These are phyloP conservation scores for Clonostachys byssicola DNA, from an alignment of 2,329 filamentous ascomycete species.

Conservation along the genomic window DNA sequence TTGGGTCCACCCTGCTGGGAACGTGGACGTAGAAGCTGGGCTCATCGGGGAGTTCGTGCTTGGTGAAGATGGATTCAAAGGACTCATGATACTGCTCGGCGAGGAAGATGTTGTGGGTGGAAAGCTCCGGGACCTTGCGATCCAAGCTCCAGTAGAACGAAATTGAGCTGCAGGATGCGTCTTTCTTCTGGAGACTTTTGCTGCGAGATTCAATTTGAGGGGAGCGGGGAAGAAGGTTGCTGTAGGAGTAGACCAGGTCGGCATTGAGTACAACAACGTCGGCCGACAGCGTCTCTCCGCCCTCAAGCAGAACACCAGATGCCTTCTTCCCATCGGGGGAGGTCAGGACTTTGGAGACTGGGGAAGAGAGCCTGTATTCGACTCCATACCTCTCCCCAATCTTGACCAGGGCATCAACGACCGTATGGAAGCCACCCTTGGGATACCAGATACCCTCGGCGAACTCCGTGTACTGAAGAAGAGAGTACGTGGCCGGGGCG, in stretches of 20 bases:
- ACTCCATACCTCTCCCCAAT: conserved; percentile 60
- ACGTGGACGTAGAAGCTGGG: conserved; percentile 78
- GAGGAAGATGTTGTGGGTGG: conserved; percentile 74
- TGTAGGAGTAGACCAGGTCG: conserved; percentile 72
- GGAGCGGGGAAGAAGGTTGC: conserved; percentile 57
- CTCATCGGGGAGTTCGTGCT: conserved; percentile 60
- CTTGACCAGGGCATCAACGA: conserved; percentile 59
- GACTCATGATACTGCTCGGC: conserved; percentile 67
- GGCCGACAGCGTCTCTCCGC: conserved; percentile 53
- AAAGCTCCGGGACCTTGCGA: conserved; percentile 55
- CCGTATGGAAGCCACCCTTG: conserved; percentile 63
- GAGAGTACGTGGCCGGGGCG: conserved; percentile 68
- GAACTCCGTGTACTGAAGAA: conserved; percentile 72
- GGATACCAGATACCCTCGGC: conserved; percentile 77
- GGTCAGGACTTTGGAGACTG: conserved; percentile 52
- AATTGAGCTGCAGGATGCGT: conserved; percentile 67
- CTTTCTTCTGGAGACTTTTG: conserved; percentile 35
- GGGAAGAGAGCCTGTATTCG: conserved; percentile 54
- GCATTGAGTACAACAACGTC: conserved; percentile 70
- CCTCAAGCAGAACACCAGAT: conserved; percentile 54
- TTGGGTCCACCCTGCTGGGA: conserved; percentile 63
- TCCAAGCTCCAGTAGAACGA: conserved; percentile 74
- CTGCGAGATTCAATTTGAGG: conserved; percentile 30
- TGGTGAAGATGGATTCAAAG: conserved; percentile 74
- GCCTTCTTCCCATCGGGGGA: conserved; percentile 45